These are phyloP conservation scores for Rusavskia elegans DNA, from an alignment of 495 filamentous ascomycete species.

Conservation along the genomic window DNA sequence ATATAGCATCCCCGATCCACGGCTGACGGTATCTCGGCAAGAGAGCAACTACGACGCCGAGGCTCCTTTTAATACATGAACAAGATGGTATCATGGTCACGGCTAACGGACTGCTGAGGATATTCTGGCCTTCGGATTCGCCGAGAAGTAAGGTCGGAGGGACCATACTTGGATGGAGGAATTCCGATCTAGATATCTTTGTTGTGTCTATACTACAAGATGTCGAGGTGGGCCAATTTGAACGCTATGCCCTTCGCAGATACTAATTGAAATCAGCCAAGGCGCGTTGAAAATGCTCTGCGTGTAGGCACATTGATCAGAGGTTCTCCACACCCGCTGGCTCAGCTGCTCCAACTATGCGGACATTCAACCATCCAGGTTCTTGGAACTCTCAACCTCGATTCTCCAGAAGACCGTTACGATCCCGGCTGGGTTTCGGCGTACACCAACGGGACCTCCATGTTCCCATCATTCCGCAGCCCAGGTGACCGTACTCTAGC, in stretches of 20 bases:
- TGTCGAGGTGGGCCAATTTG: slow-evolving; percentile 53
- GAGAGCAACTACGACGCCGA: slow-evolving; percentile 84
- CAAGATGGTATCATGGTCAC: slow-evolving; percentile 74
- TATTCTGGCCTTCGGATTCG: slow-evolving; percentile 94
- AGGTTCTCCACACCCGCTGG: slow-evolving; percentile 65
- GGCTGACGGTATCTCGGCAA: slow-evolving; percentile 73
- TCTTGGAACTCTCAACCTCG: slow-evolving; percentile 60
- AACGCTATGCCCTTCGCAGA: background rate
- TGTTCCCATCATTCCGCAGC: slow-evolving; percentile 58
- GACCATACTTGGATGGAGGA: slow-evolving; percentile 87
- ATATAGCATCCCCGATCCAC: slow-evolving; percentile 72
- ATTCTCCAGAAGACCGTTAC: slow-evolving; percentile 30
- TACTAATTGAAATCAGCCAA: slow-evolving; percentile 25
- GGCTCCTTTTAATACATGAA: slow-evolving; percentile 68
- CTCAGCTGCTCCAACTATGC: slow-evolving; percentile 69
- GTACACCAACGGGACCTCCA: slow-evolving; percentile 36
- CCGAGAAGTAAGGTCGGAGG: slow-evolving; percentile 55
- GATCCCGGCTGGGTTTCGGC: slow-evolving; percentile 58
- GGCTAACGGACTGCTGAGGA: slow-evolving; percentile 79
- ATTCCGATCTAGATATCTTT: slow-evolving; percentile 79
- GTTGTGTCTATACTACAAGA: slow-evolving; percentile 79
- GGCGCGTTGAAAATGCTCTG: slow-evolving; percentile 76
- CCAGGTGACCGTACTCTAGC: slow-evolving; percentile 40
- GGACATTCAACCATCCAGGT: slow-evolving; percentile 72
- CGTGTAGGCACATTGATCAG: slow-evolving; percentile 70